Percentiles rank a stretch among this genome's conserved stretches.
Conservation (phyloP, 768 basidiomycete genomes). For the Leccinellum luteum region DNA sequence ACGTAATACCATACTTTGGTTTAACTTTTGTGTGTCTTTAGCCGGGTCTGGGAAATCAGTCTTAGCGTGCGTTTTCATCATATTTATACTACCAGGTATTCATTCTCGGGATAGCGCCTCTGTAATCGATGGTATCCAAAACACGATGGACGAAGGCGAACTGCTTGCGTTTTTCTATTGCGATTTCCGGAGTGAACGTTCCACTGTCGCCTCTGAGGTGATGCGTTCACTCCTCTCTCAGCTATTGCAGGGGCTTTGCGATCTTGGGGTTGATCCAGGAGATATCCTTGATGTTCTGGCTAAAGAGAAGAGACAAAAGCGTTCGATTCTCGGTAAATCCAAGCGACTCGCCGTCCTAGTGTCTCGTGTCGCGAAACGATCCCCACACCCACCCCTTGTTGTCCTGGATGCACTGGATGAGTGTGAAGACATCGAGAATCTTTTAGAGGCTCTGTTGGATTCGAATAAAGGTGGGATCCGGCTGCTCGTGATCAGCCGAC, state of each 20-base stretch:
- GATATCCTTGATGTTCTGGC: background rate
- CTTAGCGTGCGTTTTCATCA: background rate
- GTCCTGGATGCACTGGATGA: conserved; percentile 20
- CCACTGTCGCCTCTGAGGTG: background rate
- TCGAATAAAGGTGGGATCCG: background rate
- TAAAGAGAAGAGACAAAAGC: background rate
- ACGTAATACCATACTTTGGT: too few relatives aligned
- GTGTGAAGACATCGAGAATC: conserved; percentile 6
- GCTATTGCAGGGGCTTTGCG: background rate
- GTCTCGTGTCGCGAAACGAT: background rate
- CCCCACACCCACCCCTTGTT: background rate
- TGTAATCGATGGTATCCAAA: background rate
- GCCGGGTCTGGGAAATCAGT: background rate
- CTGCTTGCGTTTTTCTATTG: background rate
- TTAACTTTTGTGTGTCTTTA: background rate
- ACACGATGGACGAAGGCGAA: background rate
- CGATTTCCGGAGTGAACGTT: background rate
- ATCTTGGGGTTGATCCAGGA: background rate
- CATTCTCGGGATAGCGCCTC: background rate
- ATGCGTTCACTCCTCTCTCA: background rate
- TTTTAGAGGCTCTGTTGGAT: background rate
- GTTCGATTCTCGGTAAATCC: background rate
- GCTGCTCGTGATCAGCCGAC: conserved; percentile 7
- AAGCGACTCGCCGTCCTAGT: background rate
- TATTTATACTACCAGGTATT: background rate